A percentile compares a stretch with the other conserved stretches of the same genome.
These are phyloP conservation scores for Melanopsichium pennsylvanicum DNA, from an alignment of 1,284 basidiomycete genomes.

Conservation along the genomic window DNA sequence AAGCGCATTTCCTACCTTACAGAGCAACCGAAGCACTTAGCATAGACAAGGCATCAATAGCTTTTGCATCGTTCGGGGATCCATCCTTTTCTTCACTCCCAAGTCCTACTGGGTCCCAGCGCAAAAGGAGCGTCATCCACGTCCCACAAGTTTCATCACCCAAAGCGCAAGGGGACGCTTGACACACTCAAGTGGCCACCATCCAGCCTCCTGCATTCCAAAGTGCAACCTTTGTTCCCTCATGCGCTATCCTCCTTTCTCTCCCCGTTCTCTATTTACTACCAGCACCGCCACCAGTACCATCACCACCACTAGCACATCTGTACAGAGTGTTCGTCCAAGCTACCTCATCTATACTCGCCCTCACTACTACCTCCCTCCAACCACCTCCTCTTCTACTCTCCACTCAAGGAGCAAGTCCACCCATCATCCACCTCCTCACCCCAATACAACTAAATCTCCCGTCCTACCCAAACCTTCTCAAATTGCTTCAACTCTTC, in stretches of 20 bases:
- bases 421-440: conserved; percentile 29
- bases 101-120: too few species aligned
- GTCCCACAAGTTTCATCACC: not conserved
- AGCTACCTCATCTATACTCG: not conserved
- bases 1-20: too few species aligned
- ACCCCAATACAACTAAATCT: conserved; percentile 16
- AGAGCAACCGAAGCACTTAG: too few species aligned
- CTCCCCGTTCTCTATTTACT: conserved; percentile 9
- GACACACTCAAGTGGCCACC: not conserved
- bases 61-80: too few species aligned
- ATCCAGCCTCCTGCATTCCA: not conserved
- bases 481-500: conserved; percentile 26
- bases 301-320: not conserved
- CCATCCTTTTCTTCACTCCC: too few species aligned
- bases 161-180: too few species aligned
- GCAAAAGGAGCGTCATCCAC: too few species aligned
- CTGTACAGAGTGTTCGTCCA: not conserved
- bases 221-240: not conserved
- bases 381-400: not conserved
- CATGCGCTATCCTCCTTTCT: conserved; percentile 25
- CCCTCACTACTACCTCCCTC: not conserved
- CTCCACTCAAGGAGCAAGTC: conserved; percentile 22
- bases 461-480: conserved; percentile 46
- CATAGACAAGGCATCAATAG: too few species aligned
- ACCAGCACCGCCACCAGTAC: conserved; percentile 1